A percentile compares a stretch with the other conserved stretches of the same genome.
phyloP scores from a whole-genome alignment of 148 eudicot genomes.

The Rhododendron williamsianum region DNA sequence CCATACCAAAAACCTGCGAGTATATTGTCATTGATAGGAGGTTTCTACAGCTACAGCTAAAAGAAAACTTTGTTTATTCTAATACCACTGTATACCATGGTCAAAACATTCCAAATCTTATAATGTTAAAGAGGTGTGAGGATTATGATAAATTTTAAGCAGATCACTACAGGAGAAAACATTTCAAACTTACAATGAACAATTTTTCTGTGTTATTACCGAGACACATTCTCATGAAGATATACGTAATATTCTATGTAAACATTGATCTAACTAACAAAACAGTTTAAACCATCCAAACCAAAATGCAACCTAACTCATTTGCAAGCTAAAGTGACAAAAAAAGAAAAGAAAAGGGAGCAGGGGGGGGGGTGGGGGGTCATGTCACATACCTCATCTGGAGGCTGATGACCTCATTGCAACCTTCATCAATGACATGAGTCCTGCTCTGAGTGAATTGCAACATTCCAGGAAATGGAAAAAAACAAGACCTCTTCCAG shows the following conservation, averaged over 20 bases:
- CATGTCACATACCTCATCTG: conserved; percentile 59
- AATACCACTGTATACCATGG: not conserved
- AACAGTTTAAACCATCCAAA: conserved; percentile 5
- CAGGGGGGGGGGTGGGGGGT: too few species aligned
- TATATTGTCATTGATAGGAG: not conserved
- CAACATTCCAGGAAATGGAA: conserved; percentile 42
- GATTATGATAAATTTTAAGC: not conserved
- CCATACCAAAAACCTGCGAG: not conserved
- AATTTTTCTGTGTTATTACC: not conserved
- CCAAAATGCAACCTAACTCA: conserved; percentile 5
- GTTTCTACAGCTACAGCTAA: not conserved
- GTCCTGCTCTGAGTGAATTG: conserved; percentile 50
- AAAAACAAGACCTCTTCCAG: conserved; percentile 50
- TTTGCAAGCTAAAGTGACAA: not conserved
- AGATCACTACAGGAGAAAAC: not conserved
- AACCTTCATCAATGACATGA: conserved; percentile 52
- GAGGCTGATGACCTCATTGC: conserved; percentile 62
- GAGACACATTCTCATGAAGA: not conserved
- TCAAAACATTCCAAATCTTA: not conserved
- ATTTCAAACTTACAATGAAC: not conserved
- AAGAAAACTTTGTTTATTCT: not conserved
- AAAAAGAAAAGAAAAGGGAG: not conserved
- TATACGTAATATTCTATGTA: not conserved
- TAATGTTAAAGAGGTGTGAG: not conserved
- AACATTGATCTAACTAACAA: not conserved